A percentile compares a stretch with the other conserved stretches of the same genome.
Evolutionary conservation across 257 asterid species (phyloP).

Genomic region (Ligustrum vulgare): DNA sequence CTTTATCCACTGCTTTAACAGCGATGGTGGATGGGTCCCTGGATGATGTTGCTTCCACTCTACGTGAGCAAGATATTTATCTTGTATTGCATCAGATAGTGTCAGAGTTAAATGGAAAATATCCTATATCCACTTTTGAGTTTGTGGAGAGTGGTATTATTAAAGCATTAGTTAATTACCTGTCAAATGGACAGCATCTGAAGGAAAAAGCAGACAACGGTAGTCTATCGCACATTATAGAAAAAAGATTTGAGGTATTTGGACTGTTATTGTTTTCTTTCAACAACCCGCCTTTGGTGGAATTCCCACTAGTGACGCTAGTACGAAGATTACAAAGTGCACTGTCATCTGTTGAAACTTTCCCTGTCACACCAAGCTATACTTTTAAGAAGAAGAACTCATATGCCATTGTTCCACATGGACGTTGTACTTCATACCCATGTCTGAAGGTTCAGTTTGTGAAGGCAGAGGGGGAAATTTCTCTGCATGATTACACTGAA

Average conservation of each 20-base stretch:
- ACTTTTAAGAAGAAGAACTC: constrained; percentile 53
- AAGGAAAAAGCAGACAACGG: constrained; percentile 30
- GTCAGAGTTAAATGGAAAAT: constrained; percentile 62
- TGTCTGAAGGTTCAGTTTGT: constrained; percentile 73
- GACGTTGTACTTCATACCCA: constrained; percentile 64
- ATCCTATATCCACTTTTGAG: constrained; percentile 84
- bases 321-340: constrained; percentile 65
- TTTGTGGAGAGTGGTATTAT: constrained; percentile 90
- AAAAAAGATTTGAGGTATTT: constrained; percentile 69
- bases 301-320: constrained; percentile 46
- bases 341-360: constrained; percentile 74
- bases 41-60: no score
- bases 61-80: no score
- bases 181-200: constrained; percentile 52
- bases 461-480: constrained; percentile 56
- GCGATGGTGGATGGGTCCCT: constrained; percentile 35
- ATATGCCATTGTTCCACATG: constrained; percentile 69
- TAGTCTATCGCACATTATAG: constrained; percentile 33
- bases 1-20: constrained; percentile 52
- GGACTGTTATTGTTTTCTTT: constrained; percentile 57
- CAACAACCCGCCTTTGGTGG: constrained; percentile 35
- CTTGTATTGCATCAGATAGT: constrained; percentile 56
- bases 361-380: constrained; percentile 63
- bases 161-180: constrained; percentile 64
- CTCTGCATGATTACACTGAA: constrained; percentile 50